Evolutionary conservation across 805 yeast genomes (phyloP).

Genomic region (Pichia membranifaciens): DNA sequence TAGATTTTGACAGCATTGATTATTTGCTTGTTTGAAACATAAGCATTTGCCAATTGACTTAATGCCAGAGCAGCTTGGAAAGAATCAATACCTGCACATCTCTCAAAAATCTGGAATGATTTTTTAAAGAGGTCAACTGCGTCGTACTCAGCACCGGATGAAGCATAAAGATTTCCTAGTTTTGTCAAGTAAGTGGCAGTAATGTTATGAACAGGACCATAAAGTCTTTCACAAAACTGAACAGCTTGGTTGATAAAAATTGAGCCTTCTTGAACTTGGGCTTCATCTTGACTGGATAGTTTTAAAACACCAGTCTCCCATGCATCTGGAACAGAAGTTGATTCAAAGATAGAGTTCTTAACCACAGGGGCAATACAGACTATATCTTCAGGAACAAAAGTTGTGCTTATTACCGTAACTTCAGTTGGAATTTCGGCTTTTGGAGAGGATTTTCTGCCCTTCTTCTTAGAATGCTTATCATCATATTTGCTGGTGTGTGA

Average conservation of each 20-base stretch:
- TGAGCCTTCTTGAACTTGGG: constrained; percentile 50
- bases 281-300: constrained; percentile 23
- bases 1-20: constrained; percentile 58
- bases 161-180: constrained; percentile 38
- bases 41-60: constrained; percentile 69
- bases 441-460: constrained; percentile 20
- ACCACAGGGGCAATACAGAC: constrained; percentile 66
- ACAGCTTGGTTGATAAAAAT: constrained; percentile 64
- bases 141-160: constrained; percentile 7
- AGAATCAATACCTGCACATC: constrained; percentile 76
- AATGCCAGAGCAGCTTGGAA: constrained; percentile 67
- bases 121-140: constrained; percentile 47
- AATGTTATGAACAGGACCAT: constrained; percentile 74
- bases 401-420: constrained; percentile 30
- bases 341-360: constrained; percentile 62
- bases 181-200: constrained; percentile 65
- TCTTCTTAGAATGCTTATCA: constrained; percentile 32
- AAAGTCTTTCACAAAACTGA: constrained; percentile 71
- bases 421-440: constrained; percentile 8
- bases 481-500: constrained; percentile 15
- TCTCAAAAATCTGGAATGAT: constrained; percentile 69
- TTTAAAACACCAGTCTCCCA: constrained; percentile 52
- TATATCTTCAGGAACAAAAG: constrained; percentile 58
- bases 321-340: constrained; percentile 68
- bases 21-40: constrained; percentile 52